Evolutionary conservation across 495 filamentous ascomycete genomes (phyloP).

Genomic region (Aspergillus diversus): DNA sequence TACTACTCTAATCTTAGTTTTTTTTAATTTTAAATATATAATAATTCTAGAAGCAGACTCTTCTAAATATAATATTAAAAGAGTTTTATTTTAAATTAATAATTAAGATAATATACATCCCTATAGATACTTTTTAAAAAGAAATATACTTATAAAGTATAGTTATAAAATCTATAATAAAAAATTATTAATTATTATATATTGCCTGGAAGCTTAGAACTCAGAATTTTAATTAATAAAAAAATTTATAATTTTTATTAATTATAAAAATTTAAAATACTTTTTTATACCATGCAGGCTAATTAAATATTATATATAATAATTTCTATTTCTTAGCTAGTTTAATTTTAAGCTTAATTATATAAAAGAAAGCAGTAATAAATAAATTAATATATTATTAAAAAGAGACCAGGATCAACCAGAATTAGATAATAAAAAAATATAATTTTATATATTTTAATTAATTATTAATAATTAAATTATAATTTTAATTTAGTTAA

Average conservation of each 20-base stretch:
- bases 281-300: slow-evolving; percentile 2
- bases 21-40: slow-evolving; percentile 13
- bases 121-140: slow-evolving; percentile 1
- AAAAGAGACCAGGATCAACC: neutral
- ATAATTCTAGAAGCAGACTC: slow-evolving; percentile 7
- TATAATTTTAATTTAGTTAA: too few species aligned
- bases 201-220: slow-evolving; percentile 4
- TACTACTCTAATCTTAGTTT: neutral
- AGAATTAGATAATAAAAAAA: neutral
- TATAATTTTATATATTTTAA: too few species aligned
- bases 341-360: slow-evolving; percentile 22
- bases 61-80: slow-evolving; percentile 13
- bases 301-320: slow-evolving; percentile 2
- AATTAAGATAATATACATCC: slow-evolving; percentile 7
- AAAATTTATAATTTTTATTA: slow-evolving; percentile 12
- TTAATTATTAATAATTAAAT: too few species aligned
- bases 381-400: neutral
- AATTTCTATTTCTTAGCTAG: neutral
- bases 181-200: slow-evolving; percentile 10
- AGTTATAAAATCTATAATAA: slow-evolving; percentile 10
- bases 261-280: slow-evolving; percentile 10
- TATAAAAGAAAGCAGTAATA: slow-evolving; percentile 7
- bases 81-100: slow-evolving; percentile 9
- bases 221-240: slow-evolving; percentile 2
- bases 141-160: neutral